Base-by-base conservation (phyloP, 805 yeast species). In the Kuraishia hungarica region DNA sequence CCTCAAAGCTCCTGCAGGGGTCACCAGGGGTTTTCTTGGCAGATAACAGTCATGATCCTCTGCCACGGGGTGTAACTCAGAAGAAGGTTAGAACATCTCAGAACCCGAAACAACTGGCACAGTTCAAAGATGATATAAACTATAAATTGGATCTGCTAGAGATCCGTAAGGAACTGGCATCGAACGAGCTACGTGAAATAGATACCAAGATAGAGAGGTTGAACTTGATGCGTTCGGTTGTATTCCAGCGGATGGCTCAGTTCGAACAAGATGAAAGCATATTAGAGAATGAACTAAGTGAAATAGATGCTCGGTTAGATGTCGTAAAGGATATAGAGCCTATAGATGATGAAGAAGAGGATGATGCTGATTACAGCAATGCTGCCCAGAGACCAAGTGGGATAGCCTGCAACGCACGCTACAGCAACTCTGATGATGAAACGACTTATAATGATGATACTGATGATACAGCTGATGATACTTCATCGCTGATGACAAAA, bases 161-260 rank as follows among this genome's bases (percentile, higher is more conserved):
- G 58, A 76, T 87, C 24, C 78, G 87, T 53, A 85, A 87, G 64
- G 82, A 83, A 21, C 66, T 85, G 47, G 82, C 89, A 0, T 76
- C 87, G 1, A 74, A 74, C 60, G 92, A 87, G 62, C 82, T 87
- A 35, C 69, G 73, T 53, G 92, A 84, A 54, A 72, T 87, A 39
- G 93, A 87, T 64, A 64, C 63, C 43, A 78, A 82, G 60, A 78
- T 87, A 47, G 73, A 75, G 50, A 76, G 74, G 60, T 63, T 86
- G 49, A 79, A 81, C 55, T 59, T 68, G 20, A 71, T 77, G 70
- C 72, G 92, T 52, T 74, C 77, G 54, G 61, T 75, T 15, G 79
- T 83, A 29, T 82, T 85, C 62, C 80, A 82, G 57, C 72, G 80
- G 60, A 79, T 87, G 48, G 84, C 85, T 1, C 69, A 69, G 29